Evolutionary conservation across 306 rosid genomes (phyloP), one percentile per base, ranked within the genome.

Genomic region (Fragaria vesca): DNA sequence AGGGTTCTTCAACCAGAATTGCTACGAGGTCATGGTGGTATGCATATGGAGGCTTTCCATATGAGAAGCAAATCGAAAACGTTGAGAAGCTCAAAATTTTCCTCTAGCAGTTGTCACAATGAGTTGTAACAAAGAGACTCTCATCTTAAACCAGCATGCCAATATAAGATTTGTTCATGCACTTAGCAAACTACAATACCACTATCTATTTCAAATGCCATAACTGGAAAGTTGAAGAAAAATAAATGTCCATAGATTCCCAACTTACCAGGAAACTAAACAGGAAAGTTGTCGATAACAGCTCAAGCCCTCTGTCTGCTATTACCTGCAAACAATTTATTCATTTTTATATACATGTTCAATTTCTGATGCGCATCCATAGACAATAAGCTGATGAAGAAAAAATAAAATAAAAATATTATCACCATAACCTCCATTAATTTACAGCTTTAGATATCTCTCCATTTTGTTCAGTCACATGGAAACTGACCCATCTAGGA

Each of bases 301-400:
- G 85, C 86, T 91, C 96, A 74, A 90, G 88, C 72, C 99, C 99
- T 86, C 90, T 88, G 46, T 95, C 93, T 77, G 97, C 79, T 79
- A 95, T 84, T 16, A 82, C 88, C 88, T 89, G 85, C 74, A 81
- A 76, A 74, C 24, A 48, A 73, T 45, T 11, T 71, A 16, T 42
- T 24, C 26, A 66, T n/a, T 45, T 78, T 21, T 60, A 61, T 28
- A 8, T 8, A 71, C n/a, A 21, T 10, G 8, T 50, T 4, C 72
- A 34, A 38, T 6, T 61, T 45, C 50, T 32, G 16, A 20, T 4
- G 32, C 18, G 34, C 10, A 42, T 40, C 36, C 18, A 42, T 42
- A 12, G 34, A 12, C 28, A 42, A 60, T 16, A 42, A 67, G 0
- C 17, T 48, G 28, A 51, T 5, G 30, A 11, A 26, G 28, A 32